Conservation (phyloP, 768 basidiomycete species). For the Leccinum incarnatum region DNA sequence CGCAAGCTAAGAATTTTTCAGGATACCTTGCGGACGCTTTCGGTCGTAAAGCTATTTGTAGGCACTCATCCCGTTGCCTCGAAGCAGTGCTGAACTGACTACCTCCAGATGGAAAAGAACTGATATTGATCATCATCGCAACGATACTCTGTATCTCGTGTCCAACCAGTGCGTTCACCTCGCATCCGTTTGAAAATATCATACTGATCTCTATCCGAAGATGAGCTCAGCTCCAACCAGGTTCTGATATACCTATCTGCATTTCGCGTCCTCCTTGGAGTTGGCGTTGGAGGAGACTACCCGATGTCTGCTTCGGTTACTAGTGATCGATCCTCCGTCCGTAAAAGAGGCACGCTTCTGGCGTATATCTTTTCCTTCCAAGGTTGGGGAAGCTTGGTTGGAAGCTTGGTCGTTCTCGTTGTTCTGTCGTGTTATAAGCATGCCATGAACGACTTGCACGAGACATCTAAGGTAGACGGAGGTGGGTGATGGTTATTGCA, state of each 20-base stretch:
- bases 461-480: conserved; percentile 68
- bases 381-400: conserved; percentile 73
- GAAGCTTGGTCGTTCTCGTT: conserved; percentile 59
- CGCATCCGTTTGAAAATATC: neutral
- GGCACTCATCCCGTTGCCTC: conserved; percentile 5
- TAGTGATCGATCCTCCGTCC: conserved; percentile 61
- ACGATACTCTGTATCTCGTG: conserved; percentile 68
- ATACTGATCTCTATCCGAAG: conserved; percentile 21
- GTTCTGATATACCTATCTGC: conserved; percentile 61
- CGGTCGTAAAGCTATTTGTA: conserved; percentile 69
- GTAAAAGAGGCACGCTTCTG: conserved; percentile 71
- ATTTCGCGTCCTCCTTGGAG: conserved; percentile 70
- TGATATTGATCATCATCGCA: conserved; percentile 77
- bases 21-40: conserved; percentile 65
- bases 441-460: conserved; percentile 55
- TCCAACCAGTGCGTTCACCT: conserved; percentile 48
- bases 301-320: conserved; percentile 73
- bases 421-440: conserved; percentile 61
- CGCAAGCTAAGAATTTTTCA: conserved; percentile 16
- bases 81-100: conserved; percentile 2
- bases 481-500: conserved; percentile 37
- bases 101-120: conserved; percentile 64
- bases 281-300: conserved; percentile 80
- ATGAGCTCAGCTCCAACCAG: conserved; percentile 48
- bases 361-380: conserved; percentile 75